phyloP scores from a whole-genome alignment of 768 basidiomycete species.

The Leccinum rimulosum region DNA sequence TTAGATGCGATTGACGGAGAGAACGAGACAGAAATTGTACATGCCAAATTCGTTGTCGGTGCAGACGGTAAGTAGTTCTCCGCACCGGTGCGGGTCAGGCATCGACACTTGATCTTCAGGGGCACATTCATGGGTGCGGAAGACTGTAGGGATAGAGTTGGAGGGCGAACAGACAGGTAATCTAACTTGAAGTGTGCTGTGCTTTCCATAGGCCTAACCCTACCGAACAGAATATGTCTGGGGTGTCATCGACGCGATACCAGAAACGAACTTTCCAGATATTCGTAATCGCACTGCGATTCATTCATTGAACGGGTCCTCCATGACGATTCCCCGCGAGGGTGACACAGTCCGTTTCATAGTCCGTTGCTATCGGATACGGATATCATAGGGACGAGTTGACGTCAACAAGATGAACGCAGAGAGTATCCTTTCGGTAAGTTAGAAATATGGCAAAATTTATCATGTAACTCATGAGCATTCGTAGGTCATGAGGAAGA shows the following conservation, averaged over 20 bases:
- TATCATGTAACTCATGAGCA: background rate
- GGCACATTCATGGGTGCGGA: slow-evolving; percentile 49
- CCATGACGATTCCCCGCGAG: slow-evolving; percentile 75
- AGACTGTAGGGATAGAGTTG: slow-evolving; percentile 42
- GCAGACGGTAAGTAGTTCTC: slow-evolving; percentile 29
- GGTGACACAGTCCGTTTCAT: slow-evolving; percentile 63
- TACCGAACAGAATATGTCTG: slow-evolving; percentile 61
- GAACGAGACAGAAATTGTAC: slow-evolving; percentile 30
- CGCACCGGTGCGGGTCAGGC: background rate
- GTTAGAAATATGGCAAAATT: background rate
- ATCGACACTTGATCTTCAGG: slow-evolving; percentile 20
- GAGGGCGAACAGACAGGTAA: slow-evolving; percentile 49
- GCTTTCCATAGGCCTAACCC: background rate
- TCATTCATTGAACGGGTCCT: slow-evolving; percentile 67
- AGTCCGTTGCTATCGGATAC: slow-evolving; percentile 59
- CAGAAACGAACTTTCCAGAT: slow-evolving; percentile 77
- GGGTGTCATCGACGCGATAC: slow-evolving; percentile 78
- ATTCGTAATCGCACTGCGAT: slow-evolving; percentile 62
- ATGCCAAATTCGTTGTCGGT: slow-evolving; percentile 36
- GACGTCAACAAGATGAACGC: slow-evolving; percentile 53
- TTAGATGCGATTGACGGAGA: slow-evolving; percentile 28
- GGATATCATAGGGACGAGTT: slow-evolving; percentile 48
- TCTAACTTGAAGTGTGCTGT: background rate
- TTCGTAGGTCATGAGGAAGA: slow-evolving; percentile 50
- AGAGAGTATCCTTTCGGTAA: slow-evolving; percentile 51